Base-by-base conservation (phyloP, 106 monocot genomes). In the Xerophyta viscosa region DNA sequence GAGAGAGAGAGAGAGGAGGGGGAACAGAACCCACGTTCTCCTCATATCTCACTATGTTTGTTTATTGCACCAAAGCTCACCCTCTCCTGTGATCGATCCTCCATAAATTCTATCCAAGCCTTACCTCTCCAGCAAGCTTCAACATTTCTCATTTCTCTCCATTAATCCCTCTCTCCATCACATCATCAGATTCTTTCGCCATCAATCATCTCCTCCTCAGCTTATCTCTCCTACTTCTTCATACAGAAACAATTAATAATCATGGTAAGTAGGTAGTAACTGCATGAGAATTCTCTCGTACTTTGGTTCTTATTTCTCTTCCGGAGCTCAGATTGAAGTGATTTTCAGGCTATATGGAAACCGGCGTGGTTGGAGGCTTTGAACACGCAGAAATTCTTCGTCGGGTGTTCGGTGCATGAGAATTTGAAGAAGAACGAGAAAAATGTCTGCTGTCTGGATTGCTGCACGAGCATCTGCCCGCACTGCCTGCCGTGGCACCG, bases 291-390 rank as follows among this genome's bases (percentile, higher is more conserved):
- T 36, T 36, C 7, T 6, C 11, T 36, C 7, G 11, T 36, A 6
- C 7, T 6, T 36, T 36, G 33, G 11, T 36, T 36, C 11, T 36
- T 5, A 11, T 36, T 36, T 36, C n/a, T n/a, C n/a, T n/a, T n/a
- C n/a, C n/a, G n/a, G n/a, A 36, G 11, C 33, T 36, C 11, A 36
- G 11, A 36, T 36, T 36, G 7, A 36, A 36, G 33, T 11, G 5
- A 36, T 6, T 36, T 36, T 6, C 13, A 41, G 55, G 56, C 27
- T 13, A 37, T 15, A 0, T 24, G 64, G 63, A 76, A 69, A 27
- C 75, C 75, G 12, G 47, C 75, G 20, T 76, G 75, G 75, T 50
- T 76, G 44, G 75, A 64, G 25, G 75, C 75, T 0, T 55, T 76
- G 22, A 46, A 69, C 58, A 69, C 68, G 13, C 75, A 76, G 58